phyloP scores from a whole-genome alignment of 2,329 filamentous ascomycete species.

The Ophiosphaerella herpotricha region DNA sequence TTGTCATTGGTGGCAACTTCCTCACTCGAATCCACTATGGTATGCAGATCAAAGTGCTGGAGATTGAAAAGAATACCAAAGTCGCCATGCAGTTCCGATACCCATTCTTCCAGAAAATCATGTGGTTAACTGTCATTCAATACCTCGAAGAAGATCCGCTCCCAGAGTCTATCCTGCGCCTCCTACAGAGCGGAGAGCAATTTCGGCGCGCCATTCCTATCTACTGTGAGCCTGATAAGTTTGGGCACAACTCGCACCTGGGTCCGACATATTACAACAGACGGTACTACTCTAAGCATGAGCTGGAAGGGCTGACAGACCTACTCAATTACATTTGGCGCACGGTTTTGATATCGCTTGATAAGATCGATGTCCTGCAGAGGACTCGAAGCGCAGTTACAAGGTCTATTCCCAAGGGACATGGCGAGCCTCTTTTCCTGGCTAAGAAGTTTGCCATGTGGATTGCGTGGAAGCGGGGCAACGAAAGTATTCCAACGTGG shows the following conservation, averaged over 20 bases:
- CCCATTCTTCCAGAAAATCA: conserved; percentile 70
- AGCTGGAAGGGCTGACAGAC: conserved; percentile 64
- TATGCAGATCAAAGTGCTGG: conserved; percentile 68
- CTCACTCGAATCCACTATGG: conserved; percentile 67
- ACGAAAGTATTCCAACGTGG: conserved; percentile 66
- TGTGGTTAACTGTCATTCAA: conserved; percentile 69
- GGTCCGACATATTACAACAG: conserved; percentile 61
- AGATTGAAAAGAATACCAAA: conserved; percentile 70
- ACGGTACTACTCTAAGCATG: conserved; percentile 66
- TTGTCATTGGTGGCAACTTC: conserved; percentile 74
- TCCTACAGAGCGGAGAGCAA: conserved; percentile 60
- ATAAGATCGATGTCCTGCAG: conserved; percentile 64
- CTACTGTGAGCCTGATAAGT: conserved; percentile 63
- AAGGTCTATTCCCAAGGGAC: conserved; percentile 65
- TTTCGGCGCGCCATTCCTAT: conserved; percentile 61
- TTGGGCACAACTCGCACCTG: conserved; percentile 55
- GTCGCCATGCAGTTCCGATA: conserved; percentile 69
- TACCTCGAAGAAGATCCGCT: conserved; percentile 68
- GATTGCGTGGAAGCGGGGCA: conserved; percentile 70
- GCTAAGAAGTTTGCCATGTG: conserved; percentile 66
- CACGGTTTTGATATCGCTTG: conserved; percentile 65
- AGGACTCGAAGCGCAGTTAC: conserved; percentile 64
- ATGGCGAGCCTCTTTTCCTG: conserved; percentile 64
- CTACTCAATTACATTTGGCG: conserved; percentile 65
- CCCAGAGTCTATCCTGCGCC: conserved; percentile 60